Percentiles rank a stretch among this genome's conserved stretches.
Conservation (phyloP, 257 asterid species). For the Przewalskia tangutica region DNA sequence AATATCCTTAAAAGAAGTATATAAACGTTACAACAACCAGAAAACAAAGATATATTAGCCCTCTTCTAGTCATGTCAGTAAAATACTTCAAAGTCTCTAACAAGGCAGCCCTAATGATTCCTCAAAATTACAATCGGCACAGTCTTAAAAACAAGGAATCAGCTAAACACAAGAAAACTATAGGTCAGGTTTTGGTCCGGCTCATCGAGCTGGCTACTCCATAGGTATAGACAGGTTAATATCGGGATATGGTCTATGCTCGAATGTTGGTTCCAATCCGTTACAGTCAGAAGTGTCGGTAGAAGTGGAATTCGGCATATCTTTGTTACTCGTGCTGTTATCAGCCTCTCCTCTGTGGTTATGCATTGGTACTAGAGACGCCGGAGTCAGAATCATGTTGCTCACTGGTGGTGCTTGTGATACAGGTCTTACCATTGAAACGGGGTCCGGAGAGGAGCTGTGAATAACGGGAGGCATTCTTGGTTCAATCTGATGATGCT, state of each 20-base stretch:
- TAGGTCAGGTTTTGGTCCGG: neutral
- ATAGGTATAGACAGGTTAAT: constrained; percentile 49
- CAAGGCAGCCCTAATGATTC: neutral
- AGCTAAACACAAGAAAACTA: neutral
- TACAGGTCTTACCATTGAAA: constrained; percentile 44
- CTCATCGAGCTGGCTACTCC: constrained; percentile 25
- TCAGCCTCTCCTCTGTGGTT: constrained; percentile 42
- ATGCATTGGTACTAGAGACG: constrained; percentile 35
- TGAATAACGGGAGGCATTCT: constrained; percentile 27
- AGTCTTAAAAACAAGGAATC: neutral
- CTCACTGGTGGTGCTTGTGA: constrained; percentile 48
- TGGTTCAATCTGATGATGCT: constrained; percentile 29
- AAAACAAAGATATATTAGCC: neutral
- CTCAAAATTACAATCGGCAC: neutral
- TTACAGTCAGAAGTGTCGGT: constrained; percentile 54
- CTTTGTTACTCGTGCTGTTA: constrained; percentile 37
- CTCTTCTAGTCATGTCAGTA: neutral
- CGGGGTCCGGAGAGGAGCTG: constrained; percentile 31
- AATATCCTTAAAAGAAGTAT: neutral
- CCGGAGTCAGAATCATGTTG: constrained; percentile 17
- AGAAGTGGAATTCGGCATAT: constrained; percentile 37
- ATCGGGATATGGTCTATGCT: constrained; percentile 64
- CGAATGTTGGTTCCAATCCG: constrained; percentile 30
- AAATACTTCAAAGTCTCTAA: neutral
- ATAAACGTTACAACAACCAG: neutral